Base-by-base conservation (phyloP, 2,329 filamentous ascomycete species). In the Colletotrichum sp. region DNA sequence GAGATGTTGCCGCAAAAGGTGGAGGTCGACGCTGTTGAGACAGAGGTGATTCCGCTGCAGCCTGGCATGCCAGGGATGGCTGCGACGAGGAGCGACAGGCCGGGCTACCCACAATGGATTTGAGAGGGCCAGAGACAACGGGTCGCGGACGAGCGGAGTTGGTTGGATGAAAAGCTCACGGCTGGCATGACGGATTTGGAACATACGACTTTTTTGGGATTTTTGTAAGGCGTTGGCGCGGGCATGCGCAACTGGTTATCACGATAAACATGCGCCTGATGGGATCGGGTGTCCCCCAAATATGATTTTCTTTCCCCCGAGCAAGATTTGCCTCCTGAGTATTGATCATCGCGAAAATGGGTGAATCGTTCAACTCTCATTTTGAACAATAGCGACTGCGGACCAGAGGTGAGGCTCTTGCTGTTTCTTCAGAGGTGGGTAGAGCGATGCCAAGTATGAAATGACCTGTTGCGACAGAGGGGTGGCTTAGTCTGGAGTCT, bases 41-140 rank as follows among this genome's bases (percentile, higher is more conserved):
- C 64, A 1, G 73, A 73, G 26, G 36, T 73, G 16, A 34, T 38
- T 5, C 9, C 65, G 4, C 28, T 68, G 9, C 63, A 68, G 28
- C 64, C 64, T 13, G 64, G 32, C 5, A 32, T 30, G 28, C 63
- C 57, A 16, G 57, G 32, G 3, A 15, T 15, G 12, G 30, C 32
- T 5, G 57, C 65, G n/a, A 36, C 36, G 18, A 68, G 70, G 32
- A 30, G 21, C n/a, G 64, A 73, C 15, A 36, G 68, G 43, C 36
- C 61, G 26, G 73, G 69, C 12, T 36, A 73, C 15, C 57, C 70
- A 18, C 73, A 75, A n/a, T 75, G 73, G 73, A 73, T 75, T 48
- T 75, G 64, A 74, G 36, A 18, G 52, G n/a, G 58, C 32, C n/a
- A 43, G 28, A 57, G 8, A 34, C 6, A 6, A 16, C 4, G 18